A percentile compares a stretch with the other conserved stretches of the same genome.
Evolutionary conservation across 2,329 filamentous ascomycete genomes (phyloP).

Genomic region (Raffaelea arxii): DNA sequence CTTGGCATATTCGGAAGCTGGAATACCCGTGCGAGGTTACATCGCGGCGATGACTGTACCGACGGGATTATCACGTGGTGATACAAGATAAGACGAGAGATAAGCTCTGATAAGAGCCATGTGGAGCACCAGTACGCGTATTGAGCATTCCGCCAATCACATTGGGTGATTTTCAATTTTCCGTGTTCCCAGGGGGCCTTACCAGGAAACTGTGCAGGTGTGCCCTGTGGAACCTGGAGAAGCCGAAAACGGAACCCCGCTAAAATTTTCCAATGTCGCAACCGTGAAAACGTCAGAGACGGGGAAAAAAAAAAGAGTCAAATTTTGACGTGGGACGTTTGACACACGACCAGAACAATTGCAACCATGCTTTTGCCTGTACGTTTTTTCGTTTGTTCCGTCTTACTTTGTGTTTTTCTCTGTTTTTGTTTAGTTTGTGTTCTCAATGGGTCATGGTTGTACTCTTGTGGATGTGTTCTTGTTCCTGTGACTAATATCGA

Average conservation of each 20-base stretch:
- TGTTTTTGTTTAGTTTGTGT: no score
- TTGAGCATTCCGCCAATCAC: conserved; percentile 3
- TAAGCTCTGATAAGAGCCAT: no score
- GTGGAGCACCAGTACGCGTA: no score
- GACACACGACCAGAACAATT: background rate
- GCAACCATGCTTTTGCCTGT: conserved; percentile 3
- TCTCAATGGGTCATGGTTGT: background rate
- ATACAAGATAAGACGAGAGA: no score
- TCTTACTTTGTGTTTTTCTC: background rate
- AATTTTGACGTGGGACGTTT: no score
- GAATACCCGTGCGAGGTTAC: no score
- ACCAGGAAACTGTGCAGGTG: background rate
- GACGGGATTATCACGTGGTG: no score
- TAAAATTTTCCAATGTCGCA: conserved; percentile 2
- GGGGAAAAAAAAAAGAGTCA: conserved; percentile 1
- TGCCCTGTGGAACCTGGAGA: background rate
- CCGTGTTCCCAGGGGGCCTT: background rate
- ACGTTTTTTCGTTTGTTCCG: background rate
- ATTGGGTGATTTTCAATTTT: conserved; percentile 3
- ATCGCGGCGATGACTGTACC: no score
- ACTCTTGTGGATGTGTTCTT: no score
- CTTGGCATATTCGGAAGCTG: no score
- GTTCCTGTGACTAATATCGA: background rate
- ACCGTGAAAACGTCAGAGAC: background rate
- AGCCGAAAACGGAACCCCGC: conserved; percentile 9